Percentiles rank a stretch among this genome's conserved stretches.
phyloP scores from a whole-genome alignment of 768 basidiomycete genomes.

The Chiua virens region DNA sequence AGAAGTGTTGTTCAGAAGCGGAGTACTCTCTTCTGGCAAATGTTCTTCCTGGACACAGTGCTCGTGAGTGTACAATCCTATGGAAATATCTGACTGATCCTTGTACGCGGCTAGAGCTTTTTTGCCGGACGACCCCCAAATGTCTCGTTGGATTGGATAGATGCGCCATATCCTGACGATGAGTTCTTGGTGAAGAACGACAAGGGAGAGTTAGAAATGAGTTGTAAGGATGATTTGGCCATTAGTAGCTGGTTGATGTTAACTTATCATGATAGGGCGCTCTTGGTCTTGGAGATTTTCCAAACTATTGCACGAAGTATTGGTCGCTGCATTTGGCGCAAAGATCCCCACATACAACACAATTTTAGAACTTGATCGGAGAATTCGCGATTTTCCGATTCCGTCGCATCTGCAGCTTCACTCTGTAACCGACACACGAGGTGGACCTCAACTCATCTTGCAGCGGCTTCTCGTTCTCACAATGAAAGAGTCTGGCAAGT shows the following conservation, averaged over 20 bases:
- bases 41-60: constrained; percentile 65
- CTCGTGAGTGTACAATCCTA: constrained; percentile 40
- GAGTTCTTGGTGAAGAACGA: constrained; percentile 33
- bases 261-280: constrained; percentile 41
- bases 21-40: constrained; percentile 62
- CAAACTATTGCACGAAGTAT: constrained; percentile 49
- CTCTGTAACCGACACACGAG: constrained; percentile 17
- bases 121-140: constrained; percentile 59
- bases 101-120: constrained; percentile 47
- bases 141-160: constrained; percentile 52
- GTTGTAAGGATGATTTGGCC: constrained; percentile 37
- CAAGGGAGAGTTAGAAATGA: constrained; percentile 37
- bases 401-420: constrained; percentile 46
- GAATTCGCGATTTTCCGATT: constrained; percentile 59
- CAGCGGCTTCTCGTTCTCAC: constrained; percentile 46
- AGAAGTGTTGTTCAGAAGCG: constrained; percentile 46
- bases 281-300: constrained; percentile 58
- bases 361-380: constrained; percentile 58
- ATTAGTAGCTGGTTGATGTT: neutral
- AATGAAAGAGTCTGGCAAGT: constrained; percentile 51
- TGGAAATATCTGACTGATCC: neutral
- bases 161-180: constrained; percentile 55
- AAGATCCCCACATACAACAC: constrained; percentile 50
- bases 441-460: constrained; percentile 28
- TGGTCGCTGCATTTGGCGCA: constrained; percentile 51